phyloP scores from a whole-genome alignment of 2,329 filamentous ascomycete genomes.

The Monosporascus ibericus region DNA sequence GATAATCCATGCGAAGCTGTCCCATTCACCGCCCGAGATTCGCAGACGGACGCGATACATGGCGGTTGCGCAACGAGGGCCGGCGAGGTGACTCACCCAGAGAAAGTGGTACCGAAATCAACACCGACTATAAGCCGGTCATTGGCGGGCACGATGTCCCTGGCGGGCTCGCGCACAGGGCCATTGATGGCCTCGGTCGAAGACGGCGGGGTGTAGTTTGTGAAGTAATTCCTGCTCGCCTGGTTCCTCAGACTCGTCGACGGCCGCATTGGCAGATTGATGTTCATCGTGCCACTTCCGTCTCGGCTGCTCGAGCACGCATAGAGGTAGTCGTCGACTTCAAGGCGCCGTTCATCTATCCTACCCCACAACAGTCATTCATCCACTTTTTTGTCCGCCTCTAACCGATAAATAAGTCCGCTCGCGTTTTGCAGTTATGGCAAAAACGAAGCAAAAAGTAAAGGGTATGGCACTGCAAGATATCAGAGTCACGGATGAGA shows the following conservation, averaged over 20 bases:
- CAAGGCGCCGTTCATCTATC: too few species aligned
- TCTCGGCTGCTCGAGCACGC: too few species aligned
- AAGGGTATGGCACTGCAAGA: not conserved
- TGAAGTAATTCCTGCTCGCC: slow-evolving; percentile 52
- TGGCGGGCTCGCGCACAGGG: slow-evolving; percentile 49
- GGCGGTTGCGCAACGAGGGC: not conserved
- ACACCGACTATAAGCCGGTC: slow-evolving; percentile 71
- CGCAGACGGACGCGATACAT: too few species aligned
- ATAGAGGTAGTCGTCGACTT: too few species aligned
- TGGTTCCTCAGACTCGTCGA: slow-evolving; percentile 44
- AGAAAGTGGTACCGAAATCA: slow-evolving; percentile 82
- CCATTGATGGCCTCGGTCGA: slow-evolving; percentile 59
- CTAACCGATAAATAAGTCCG: too few species aligned
- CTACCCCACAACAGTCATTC: too few species aligned
- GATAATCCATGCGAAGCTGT: too few species aligned
- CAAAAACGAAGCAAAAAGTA: not conserved
- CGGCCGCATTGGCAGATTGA: slow-evolving; percentile 46
- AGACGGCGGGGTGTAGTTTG: slow-evolving; percentile 46
- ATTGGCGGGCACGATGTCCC: slow-evolving; percentile 44
- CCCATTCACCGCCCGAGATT: too few species aligned
- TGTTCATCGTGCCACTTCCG: slow-evolving; percentile 32
- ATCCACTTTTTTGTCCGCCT: too few species aligned
- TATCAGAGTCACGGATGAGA: too few species aligned
- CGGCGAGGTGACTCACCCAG: slow-evolving; percentile 48
- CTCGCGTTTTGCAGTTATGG: not conserved